Base-by-base conservation (phyloP, 2,329 filamentous ascomycete species). In the Trichoderma sp. region DNA sequence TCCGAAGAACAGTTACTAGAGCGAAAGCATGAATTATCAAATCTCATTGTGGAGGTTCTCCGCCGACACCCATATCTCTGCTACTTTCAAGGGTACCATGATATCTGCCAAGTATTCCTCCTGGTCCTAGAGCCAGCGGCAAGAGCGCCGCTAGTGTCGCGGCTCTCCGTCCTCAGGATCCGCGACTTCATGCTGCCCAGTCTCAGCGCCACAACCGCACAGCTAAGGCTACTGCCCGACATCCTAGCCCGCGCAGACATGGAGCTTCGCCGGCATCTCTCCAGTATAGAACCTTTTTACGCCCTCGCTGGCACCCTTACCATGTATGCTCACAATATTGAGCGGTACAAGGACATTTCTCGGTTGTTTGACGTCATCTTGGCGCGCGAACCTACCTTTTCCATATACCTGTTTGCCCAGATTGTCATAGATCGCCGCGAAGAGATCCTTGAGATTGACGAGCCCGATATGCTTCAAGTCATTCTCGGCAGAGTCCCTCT, bases 31-130 rank as follows among this genome's bases (percentile, higher is more conserved):
- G 89, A 96, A 76, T 87, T 99, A 2, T 95, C 90, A 8, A 83
- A 88, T 72, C 85, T 99, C 62, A 98, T 99, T 75, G 88, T 88
- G 63, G 87, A 91, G 72, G 89, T 96, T 16, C 87, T 99, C 57
- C 91, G 96, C 65, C 87, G 87, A 40, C 87, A 96, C 75, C 93
- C 94, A 19, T 90, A 91, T 78, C 88, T 99, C 43, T 93, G 90
- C 83, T 99, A 99, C 82, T 99, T 99, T 80, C 96, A 99, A 82
- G 96, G 96, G 78, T 99, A 96, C 79, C 96, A 99, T 80, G 96
- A 99, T 82, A 98, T 99, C 76, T 96, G 93, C 74, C 96, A 99
- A 81, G 96, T 99, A 29, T 86, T 99, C 70, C 87, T 98, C 52
- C 87, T 99, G 16, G 94, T 97, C 13, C 85, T 99, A 4, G 90